phyloP scores from a whole-genome alignment of 1,139 yeast genomes.

The Suhomyces panamericanus region DNA sequence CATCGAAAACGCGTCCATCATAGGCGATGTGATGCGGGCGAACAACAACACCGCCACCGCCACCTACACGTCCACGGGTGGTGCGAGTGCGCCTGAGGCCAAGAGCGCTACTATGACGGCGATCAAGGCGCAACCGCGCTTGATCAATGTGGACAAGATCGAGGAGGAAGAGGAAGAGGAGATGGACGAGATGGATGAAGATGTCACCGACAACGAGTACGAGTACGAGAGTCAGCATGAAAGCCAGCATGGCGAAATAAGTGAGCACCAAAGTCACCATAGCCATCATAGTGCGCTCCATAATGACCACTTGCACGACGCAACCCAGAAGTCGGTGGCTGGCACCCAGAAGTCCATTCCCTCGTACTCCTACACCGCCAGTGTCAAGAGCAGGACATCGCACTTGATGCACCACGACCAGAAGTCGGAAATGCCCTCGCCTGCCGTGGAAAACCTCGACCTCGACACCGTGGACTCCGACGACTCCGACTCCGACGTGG shows the following conservation, averaged over 20 bases:
- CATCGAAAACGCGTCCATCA: conserved; percentile 55
- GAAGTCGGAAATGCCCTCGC: conserved; percentile 2
- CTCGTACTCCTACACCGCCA: conserved; percentile 5
- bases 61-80: conserved; percentile 8
- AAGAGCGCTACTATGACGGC: conserved; percentile 55
- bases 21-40: conserved; percentile 47
- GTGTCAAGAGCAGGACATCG: conserved; percentile 6
- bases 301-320: too few relatives aligned
- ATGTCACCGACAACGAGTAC: conserved; percentile 21
- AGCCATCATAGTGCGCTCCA: too few relatives aligned
- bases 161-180: conserved; percentile 50
- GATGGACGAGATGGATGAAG: conserved; percentile 33
- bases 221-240: conserved; percentile 10
- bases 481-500: conserved; percentile 42
- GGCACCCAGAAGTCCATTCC: too few relatives aligned
- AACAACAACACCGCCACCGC: conserved; percentile 21
- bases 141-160: conserved; percentile 57
- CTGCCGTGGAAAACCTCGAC: too few relatives aligned
- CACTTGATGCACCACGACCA: conserved; percentile 4
- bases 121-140: conserved; percentile 65
- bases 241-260: background rate
- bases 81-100: conserved; percentile 5
- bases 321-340: too few relatives aligned
- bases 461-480: background rate
- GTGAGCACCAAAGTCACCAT: too few relatives aligned